phyloP scores from a whole-genome alignment of 176 grass and related monocot genomes.

The Triticum urartu region DNA sequence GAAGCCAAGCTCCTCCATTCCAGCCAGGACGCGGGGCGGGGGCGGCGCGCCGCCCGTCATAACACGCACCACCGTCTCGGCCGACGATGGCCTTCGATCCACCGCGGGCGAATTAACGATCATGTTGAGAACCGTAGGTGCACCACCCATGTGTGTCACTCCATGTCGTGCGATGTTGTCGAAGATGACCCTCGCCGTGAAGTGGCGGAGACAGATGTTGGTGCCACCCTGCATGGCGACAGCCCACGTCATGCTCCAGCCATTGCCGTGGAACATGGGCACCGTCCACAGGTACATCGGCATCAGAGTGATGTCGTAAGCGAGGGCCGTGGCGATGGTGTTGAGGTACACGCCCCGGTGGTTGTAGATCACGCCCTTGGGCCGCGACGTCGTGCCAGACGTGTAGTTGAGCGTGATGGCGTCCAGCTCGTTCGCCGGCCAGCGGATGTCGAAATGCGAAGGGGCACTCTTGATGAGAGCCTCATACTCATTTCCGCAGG shows the following conservation, averaged over 20 bases:
- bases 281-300: constrained; percentile 54
- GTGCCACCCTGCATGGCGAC: constrained; percentile 58
- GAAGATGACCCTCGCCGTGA: constrained; percentile 40
- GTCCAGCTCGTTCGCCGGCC: constrained; percentile 37
- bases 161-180: constrained; percentile 34
- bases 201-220: constrained; percentile 46
- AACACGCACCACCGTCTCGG: constrained; percentile 15
- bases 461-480: constrained; percentile 20
- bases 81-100: constrained; percentile 17
- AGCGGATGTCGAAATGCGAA: constrained; percentile 35
- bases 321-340: constrained; percentile 43
- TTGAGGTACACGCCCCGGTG: constrained; percentile 65
- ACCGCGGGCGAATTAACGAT: constrained; percentile 7
- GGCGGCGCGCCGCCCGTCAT: constrained; percentile 47
- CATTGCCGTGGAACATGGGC: constrained; percentile 72
- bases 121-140: constrained; percentile 52
- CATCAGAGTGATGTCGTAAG: constrained; percentile 45
- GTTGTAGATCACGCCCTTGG: constrained; percentile 59
- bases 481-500: constrained; percentile 29
- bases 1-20: constrained; percentile 50
- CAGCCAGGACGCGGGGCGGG: constrained; percentile 30
- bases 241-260: constrained; percentile 57
- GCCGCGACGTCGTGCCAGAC: constrained; percentile 52
- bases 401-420: constrained; percentile 57
- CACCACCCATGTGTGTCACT: constrained; percentile 58